Evolutionary conservation across 225 moss, liverwort and hornwort species (phyloP).

Genomic region (Marchantia polymorpha): DNA sequence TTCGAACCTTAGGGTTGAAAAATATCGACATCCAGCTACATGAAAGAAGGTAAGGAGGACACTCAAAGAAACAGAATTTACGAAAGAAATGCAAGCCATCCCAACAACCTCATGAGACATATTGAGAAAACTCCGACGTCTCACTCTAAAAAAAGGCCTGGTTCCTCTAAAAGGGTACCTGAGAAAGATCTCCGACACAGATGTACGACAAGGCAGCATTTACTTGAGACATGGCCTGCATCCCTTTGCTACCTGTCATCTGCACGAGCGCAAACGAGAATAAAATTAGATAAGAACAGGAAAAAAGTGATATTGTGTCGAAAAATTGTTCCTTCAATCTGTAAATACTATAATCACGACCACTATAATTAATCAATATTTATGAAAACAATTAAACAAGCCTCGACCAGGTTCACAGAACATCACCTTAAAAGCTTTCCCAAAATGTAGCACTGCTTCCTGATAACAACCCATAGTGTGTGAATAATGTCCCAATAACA

Average conservation of each 20-base stretch:
- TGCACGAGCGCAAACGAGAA: constrained; percentile 31
- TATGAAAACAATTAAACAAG: neutral
- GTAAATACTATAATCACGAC: too few relatives aligned
- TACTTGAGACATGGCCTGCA: constrained; percentile 87
- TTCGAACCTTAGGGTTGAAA: neutral
- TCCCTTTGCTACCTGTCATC: constrained; percentile 60
- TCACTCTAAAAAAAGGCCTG: neutral
- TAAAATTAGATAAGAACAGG: neutral
- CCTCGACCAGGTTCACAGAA: neutral
- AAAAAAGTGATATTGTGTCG: neutral
- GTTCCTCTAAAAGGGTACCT: constrained; percentile 26
- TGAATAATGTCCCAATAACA: constrained; percentile 91
- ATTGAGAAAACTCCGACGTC: neutral
- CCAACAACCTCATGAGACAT: neutral
- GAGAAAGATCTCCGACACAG: constrained; percentile 69
- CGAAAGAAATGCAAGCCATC: neutral
- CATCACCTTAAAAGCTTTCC: constrained; percentile 68
- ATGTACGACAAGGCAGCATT: constrained; percentile 83
- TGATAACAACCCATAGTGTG: constrained; percentile 79
- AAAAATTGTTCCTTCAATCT: too few relatives aligned
- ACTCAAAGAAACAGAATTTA: neutral
- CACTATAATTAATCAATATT: neutral
- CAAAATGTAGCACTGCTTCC: constrained; percentile 74
- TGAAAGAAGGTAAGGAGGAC: neutral
- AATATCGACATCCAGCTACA: too few relatives aligned